These are phyloP conservation scores for Lactarius hatsudake DNA, from an alignment of 768 basidiomycete genomes.

Conservation along the genomic window DNA sequence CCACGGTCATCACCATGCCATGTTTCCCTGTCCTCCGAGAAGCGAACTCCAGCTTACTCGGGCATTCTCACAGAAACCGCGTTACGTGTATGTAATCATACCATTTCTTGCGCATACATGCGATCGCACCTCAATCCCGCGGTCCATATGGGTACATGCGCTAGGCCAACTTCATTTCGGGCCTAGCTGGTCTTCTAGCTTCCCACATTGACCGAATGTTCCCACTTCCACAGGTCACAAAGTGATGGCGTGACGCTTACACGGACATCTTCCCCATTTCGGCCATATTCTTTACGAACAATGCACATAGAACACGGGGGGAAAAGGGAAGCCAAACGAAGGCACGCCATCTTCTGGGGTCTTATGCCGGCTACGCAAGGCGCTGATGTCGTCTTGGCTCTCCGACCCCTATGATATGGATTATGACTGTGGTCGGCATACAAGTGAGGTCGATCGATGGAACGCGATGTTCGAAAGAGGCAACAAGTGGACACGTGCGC, in stretches of 20 bases:
- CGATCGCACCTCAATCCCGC: neutral
- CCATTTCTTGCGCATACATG: neutral
- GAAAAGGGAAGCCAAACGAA: neutral
- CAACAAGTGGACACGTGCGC: neutral
- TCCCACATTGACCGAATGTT: neutral
- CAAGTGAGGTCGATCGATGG: slow-evolving; percentile 8
- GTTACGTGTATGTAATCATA: neutral
- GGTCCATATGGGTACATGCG: neutral
- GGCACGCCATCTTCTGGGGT: neutral
- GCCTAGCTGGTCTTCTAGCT: neutral
- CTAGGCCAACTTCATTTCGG: neutral
- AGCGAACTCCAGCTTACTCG: neutral
- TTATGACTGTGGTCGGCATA: neutral
- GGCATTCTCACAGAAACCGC: neutral
- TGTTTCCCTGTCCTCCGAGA: neutral
- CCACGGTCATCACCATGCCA: neutral
- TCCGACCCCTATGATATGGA: neutral
- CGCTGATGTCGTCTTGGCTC: slow-evolving; percentile 1
- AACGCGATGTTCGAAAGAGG: neutral
- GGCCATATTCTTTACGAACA: neutral
- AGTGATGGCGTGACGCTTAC: neutral
- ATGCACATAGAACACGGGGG: neutral
- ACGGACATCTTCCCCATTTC: neutral
- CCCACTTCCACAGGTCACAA: neutral
- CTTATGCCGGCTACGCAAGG: neutral